Evolutionary conservation across 2,329 filamentous ascomycete genomes (phyloP), one percentile per base, ranked within the genome.

Genomic region (Fusarium mexicanum): DNA sequence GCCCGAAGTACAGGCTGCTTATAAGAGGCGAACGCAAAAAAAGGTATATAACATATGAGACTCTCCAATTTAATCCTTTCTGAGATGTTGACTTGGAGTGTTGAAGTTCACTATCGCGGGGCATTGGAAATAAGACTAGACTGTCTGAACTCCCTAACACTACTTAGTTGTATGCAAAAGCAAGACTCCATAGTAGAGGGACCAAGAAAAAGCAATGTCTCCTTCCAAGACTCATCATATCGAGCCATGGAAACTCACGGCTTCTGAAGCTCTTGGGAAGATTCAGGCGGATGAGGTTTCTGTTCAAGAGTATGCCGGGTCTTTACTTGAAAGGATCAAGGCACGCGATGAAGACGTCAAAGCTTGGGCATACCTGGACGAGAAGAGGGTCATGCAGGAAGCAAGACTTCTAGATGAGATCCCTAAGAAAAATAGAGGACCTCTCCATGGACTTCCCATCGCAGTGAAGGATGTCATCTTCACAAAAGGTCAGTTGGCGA

Each of bases 391-490:
- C 6, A 79, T 91, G 4, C 73, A 81, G 12, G 85, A 87, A 59
- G 90, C 90, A 6, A 83, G 80, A 44, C 76, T 78, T 29, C 83
- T 91, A 4, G 90, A 91, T 72, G 69, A 81, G 37, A 71, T 90
- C 3, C 86, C 88, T 0, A 62, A 69, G 3, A 82, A 84, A 9
- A 76, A 87, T 48, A 82, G 90, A 61, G 89, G 89, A 0, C 88
- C 87, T 1, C 81, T 91, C 1, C 89, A 91, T 75, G 90, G 90
- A 3, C 79, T 91, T 8, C 85, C 87, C 1, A 81, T 92, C 20
- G 90, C 84, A 1, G 84, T 91, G 3, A 91, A 91, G 76, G 90
- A 91, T 82, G 84, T 91, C 24, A 89, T 91, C 71, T 86, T 84
- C 75, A 91, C 86, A 1, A 88, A 87, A 77, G 86, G 86, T 86